Evolutionary conservation across 106 monocot species (phyloP).

Genomic region (Dioscorea alata): DNA sequence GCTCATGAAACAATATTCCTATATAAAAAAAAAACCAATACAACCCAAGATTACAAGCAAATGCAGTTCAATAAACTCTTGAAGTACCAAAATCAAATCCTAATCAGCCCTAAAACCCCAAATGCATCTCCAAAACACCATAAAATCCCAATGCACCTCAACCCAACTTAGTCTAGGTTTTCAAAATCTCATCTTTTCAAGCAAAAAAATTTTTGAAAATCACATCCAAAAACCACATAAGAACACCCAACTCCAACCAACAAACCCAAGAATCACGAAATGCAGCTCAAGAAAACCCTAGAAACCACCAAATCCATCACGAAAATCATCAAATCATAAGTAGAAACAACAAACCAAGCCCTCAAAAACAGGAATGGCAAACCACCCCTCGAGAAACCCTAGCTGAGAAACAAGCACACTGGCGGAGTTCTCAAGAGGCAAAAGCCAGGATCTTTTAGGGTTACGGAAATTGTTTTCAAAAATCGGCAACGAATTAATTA

Average conservation of each 20-base stretch:
- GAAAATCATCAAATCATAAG: not conserved
- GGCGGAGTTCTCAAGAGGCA: not conserved
- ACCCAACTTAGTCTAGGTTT: not conserved
- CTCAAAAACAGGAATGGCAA: not conserved
- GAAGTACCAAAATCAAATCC: not conserved
- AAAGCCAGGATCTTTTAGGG: not conserved
- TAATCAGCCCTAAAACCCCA: not conserved
- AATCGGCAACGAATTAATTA: no score
- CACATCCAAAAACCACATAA: not conserved
- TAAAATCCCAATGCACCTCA: not conserved
- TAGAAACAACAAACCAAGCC: not conserved
- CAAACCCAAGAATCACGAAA: not conserved
- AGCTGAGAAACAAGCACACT: not conserved
- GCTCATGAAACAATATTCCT: not conserved
- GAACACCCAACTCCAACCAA: not conserved
- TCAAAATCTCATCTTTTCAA: not conserved
- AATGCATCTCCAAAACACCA: not conserved
- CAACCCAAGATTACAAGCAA: not conserved
- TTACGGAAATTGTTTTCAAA: not conserved
- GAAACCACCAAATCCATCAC: not conserved
- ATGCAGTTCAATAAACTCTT: not conserved
- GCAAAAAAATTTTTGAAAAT: not conserved
- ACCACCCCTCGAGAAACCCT: not conserved
- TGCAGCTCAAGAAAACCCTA: slow-evolving; percentile 1
- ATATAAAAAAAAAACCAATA: not conserved